These are phyloP conservation scores for Martiniozyma abietophila DNA, from an alignment of 805 yeast species.

Conservation along the genomic window DNA sequence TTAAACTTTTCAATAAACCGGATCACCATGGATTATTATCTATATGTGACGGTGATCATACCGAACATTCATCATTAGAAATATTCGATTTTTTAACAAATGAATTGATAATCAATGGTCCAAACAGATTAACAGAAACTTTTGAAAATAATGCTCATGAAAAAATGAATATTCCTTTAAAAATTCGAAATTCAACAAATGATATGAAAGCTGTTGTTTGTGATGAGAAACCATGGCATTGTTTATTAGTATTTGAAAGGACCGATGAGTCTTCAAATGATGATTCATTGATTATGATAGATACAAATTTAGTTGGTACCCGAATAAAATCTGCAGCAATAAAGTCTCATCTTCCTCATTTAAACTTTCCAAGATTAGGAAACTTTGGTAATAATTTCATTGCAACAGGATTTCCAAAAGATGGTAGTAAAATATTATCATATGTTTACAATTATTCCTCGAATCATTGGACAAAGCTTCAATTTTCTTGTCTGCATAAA, in stretches of 20 bases:
- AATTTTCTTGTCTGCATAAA: slow-evolving; percentile 43
- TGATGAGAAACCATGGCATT: background rate
- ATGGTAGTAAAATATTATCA: slow-evolving; percentile 37
- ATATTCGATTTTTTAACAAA: slow-evolving; percentile 40
- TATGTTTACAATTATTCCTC: slow-evolving; percentile 45
- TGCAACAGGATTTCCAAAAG: slow-evolving; percentile 48
- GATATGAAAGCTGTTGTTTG: slow-evolving; percentile 2
- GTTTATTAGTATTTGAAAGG: slow-evolving; percentile 2
- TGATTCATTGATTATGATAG: slow-evolving; percentile 3
- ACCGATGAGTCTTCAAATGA: background rate
- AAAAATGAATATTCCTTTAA: too few relatives aligned
- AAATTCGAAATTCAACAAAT: background rate
- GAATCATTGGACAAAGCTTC: slow-evolving; percentile 56
- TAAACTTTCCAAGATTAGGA: slow-evolving; percentile 46
- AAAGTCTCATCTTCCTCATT: slow-evolving; percentile 1
- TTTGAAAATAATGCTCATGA: too few relatives aligned
- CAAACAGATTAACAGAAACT: too few relatives aligned
- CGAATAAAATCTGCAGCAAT: too few relatives aligned
- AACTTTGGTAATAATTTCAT: slow-evolving; percentile 59
- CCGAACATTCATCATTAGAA: slow-evolving; percentile 28
- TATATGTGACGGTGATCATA: slow-evolving; percentile 41
- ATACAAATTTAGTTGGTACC: slow-evolving; percentile 8
- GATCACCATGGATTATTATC: slow-evolving; percentile 41
- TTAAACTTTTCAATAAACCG: slow-evolving; percentile 29
- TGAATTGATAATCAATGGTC: too few relatives aligned